Conservation (phyloP, 2,329 filamentous ascomycete genomes). For the Fusarium nurragi region DNA sequence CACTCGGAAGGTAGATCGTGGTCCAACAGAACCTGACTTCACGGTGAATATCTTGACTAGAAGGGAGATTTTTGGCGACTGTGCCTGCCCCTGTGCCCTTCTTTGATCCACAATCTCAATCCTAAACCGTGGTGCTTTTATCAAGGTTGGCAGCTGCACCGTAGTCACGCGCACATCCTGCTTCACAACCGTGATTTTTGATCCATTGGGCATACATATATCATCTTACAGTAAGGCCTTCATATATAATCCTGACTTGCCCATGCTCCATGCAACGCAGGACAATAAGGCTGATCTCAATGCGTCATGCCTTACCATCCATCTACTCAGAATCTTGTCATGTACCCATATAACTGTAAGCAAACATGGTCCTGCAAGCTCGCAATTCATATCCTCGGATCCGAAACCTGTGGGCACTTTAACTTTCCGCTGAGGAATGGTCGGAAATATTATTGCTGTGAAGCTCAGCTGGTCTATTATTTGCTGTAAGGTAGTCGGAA, state of each 20-base stretch:
- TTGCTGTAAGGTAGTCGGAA: neutral
- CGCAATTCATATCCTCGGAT: neutral
- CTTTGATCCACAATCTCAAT: constrained; percentile 2
- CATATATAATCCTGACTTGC: neutral
- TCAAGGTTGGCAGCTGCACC: neutral
- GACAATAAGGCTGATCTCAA: neutral
- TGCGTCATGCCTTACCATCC: neutral
- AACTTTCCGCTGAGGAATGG: too few species aligned
- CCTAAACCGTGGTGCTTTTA: neutral
- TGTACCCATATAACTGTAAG: neutral
- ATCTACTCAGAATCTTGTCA: neutral
- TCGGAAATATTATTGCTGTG: neutral
- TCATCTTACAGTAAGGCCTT: neutral
- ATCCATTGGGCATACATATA: neutral
- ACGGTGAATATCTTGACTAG: constrained; percentile 9
- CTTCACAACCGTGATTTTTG: neutral
- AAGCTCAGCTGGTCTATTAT: neutral
- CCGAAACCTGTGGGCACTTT: neutral
- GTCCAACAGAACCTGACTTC: constrained; percentile 21
- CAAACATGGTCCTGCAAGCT: neutral
- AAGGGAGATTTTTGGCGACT: neutral
- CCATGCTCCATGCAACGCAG: neutral
- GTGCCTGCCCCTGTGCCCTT: neutral
- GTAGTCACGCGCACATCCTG: neutral
- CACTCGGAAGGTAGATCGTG: constrained; percentile 18